Evolutionary conservation across 768 basidiomycete species (phyloP), one percentile per base, ranked within the genome.

Genomic region (Clathrus columnatus): DNA sequence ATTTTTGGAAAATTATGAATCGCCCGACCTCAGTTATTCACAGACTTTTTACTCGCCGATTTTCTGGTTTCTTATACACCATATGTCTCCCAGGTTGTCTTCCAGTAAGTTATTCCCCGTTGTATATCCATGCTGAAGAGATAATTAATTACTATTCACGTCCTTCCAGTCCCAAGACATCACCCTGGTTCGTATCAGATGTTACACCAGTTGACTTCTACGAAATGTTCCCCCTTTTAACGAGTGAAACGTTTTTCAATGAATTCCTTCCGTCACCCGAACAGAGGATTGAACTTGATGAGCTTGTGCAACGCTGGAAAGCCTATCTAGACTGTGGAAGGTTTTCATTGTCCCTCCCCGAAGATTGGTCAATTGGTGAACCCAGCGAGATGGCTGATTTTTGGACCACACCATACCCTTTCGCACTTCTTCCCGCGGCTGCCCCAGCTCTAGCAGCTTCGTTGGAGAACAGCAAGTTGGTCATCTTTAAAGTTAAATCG

Each of bases 161-260:
- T n/a, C 43, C 46, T 18, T 54, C 17, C 52, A 95, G 93, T 70
- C 90, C 93, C 0, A 97, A 99, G 68, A 73, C 87, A 7, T 87
- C 97, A 50, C 94, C 94, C 0, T 99, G 95, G 93, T 99, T 98
- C 65, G 94, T 97, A 46, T 92, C 89, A 10, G 91, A 96, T 66
- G 92, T 94, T 24, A 87, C 89, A 4, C 93, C 95, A 1, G 71
- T 76, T 23, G 95, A 99, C 67, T 96, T 96, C 67, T 61, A 66
- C 23, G 68, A 72, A 48, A 78, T 81, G 0, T 76, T 94, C 54
- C 51, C 66, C 1, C 74, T 73, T 6, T 73, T 93, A 1, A 75
- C 85, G 44, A 76, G 82, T 44, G 73, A 79, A 1, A 27, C 66
- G 1, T 71, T 80, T 8, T 92, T 94, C 73, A 82, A 85, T 63